These are phyloP conservation scores for Solanum virginianum DNA, from an alignment of 257 asterid genomes.

Conservation along the genomic window DNA sequence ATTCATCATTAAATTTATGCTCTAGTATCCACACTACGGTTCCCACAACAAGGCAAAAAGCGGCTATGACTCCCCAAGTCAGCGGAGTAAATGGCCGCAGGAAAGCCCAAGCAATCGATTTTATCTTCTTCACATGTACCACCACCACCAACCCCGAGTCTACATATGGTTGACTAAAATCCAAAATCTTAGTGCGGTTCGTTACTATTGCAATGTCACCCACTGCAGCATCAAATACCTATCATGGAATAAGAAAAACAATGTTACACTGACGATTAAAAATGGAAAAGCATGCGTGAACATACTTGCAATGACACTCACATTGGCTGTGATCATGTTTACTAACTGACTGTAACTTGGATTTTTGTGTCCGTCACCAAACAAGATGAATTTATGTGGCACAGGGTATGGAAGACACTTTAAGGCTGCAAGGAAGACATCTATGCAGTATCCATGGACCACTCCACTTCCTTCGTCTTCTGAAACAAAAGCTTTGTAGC, in stretches of 20 bases:
- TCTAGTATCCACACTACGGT: constrained; percentile 69
- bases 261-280: not conserved
- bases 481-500: constrained; percentile 50
- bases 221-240: constrained; percentile 76
- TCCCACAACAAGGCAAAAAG: constrained; percentile 52
- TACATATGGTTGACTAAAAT: constrained; percentile 75
- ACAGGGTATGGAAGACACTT: constrained; percentile 58
- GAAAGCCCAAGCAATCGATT: constrained; percentile 65
- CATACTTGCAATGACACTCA: constrained; percentile 3
- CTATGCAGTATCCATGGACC: constrained; percentile 57
- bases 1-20: constrained; percentile 68
- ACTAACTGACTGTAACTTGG: constrained; percentile 55
- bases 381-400: constrained; percentile 50
- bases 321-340: constrained; percentile 30
- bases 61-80: constrained; percentile 60
- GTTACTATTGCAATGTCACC: constrained; percentile 74
- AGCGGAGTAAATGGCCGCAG: constrained; percentile 55
- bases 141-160: constrained; percentile 79
- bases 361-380: constrained; percentile 56
- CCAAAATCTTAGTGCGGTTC: constrained; percentile 60
- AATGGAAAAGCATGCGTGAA: not conserved
- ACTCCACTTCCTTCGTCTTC: constrained; percentile 15
- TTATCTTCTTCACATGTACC: constrained; percentile 37
- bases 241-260: not conserved
- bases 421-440: constrained; percentile 62